phyloP scores from a whole-genome alignment of 2,329 filamentous ascomycete species.

The Tetracladium maxilliforme region DNA sequence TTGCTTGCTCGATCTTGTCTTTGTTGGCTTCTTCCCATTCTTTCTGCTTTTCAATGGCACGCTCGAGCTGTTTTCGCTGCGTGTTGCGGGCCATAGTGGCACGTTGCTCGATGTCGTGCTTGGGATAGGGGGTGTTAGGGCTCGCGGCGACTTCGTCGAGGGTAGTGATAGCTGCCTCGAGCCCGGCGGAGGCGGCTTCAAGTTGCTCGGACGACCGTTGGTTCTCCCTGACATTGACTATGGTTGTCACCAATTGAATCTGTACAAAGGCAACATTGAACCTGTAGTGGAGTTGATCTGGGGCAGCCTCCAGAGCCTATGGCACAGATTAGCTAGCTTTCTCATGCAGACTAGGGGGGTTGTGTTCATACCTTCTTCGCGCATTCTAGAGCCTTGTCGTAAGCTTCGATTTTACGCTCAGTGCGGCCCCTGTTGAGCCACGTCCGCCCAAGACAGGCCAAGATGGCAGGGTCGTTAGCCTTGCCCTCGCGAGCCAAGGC shows the following conservation, averaged over 20 bases:
- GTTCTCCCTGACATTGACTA: constrained; percentile 60
- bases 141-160: constrained; percentile 48
- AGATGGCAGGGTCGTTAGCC: constrained; percentile 45
- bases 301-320: constrained; percentile 60
- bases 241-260: constrained; percentile 75
- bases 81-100: constrained; percentile 97
- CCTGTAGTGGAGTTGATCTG: constrained; percentile 79
- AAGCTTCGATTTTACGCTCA: constrained; percentile 45
- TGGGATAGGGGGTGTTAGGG: constrained; percentile 70
- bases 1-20: constrained; percentile 69
- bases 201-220: constrained; percentile 71
- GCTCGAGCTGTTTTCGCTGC: constrained; percentile 79
- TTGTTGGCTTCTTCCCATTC: constrained; percentile 92
- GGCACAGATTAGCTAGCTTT: constrained; percentile 9
- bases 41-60: constrained; percentile 68
- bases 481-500: constrained; percentile 51
- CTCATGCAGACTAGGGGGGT: not conserved
- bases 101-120: constrained; percentile 80
- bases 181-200: constrained; percentile 61
- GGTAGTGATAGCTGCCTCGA: constrained; percentile 72
- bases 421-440: constrained; percentile 54
- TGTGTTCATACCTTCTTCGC: constrained; percentile 41
- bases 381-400: constrained; percentile 48
- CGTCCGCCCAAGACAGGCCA: constrained; percentile 57
- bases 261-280: constrained; percentile 98